Base-by-base conservation (phyloP, 2,329 filamentous ascomycete species). In the Graphilbum fragrans region DNA sequence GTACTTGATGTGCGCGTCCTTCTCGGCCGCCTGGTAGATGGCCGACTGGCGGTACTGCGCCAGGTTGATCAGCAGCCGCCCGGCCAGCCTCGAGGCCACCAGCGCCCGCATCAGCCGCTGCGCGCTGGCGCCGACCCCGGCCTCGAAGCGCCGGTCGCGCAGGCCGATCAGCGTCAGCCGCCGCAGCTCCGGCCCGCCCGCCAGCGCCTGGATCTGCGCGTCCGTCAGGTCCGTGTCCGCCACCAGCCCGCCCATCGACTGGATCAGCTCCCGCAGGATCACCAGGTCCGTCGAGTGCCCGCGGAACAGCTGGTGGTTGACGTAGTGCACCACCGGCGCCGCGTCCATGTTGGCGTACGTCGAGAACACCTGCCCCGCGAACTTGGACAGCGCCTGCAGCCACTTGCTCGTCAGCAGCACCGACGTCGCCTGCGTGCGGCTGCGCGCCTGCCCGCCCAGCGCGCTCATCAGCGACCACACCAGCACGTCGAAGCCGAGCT, bases 211-310 rank as follows among this genome's bases (percentile, higher is more conserved):
- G 22, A 94, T 74, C 60, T 95, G 88, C 17, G 80, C 67, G 50
- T 98, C 90, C 23, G 86, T 95, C 54, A 94, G 90, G 54, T 88
- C 86, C 40, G 80, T 74, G 45, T 90, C 82, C 4, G 88, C 80
- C 12, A 90, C 80, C 45, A 98, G 88, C 36, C 93, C 93, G 17
- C 86, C 86, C 92, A 98, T 96, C 3, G 84, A 85, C 29, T 79
- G 78, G 39, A 96, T 82, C 45, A 98, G 74, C 54, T 96, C 86
- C 55, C 92, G 84, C 34, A 98, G 66, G 45, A 98, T 85, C 48
- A 94, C 86, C 27, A 98, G 69, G 57, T 96, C 88, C 10, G 85
- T 93, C 1, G 87, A 82, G 51, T 94, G 93, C 47, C 88, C 83
- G 38, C 72, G 73, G 38, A 79, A 74, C 5, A 98, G 73, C 56